Evolutionary conservation across 345 rosid species (phyloP).

Genomic region (Salix udensis): DNA sequence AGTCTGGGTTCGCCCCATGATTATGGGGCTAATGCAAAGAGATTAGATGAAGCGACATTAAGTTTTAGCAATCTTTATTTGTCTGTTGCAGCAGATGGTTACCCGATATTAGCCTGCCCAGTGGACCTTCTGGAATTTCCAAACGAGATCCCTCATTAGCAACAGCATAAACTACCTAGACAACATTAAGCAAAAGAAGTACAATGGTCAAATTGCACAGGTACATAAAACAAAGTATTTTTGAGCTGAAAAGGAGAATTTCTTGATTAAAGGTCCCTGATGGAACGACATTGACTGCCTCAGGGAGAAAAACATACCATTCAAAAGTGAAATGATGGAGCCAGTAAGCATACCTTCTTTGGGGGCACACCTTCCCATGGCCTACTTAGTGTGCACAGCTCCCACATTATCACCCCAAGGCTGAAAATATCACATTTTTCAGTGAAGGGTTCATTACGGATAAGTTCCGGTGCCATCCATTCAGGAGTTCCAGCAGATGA

Average conservation of each 20-base stretch:
- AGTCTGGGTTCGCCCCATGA: no score
- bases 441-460: conserved; percentile 81
- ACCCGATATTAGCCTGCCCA: conserved; percentile 91
- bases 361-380: conserved; percentile 99
- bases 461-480: conserved; percentile 99
- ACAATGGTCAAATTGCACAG: neutral
- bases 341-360: conserved; percentile 53
- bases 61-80: neutral
- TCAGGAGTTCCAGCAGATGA: conserved; percentile 98
- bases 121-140: conserved; percentile 85
- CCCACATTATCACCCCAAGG: conserved; percentile 98
- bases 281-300: neutral
- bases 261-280: neutral
- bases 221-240: neutral
- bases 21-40: neutral
- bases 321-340: neutral
- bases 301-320: neutral
- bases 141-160: conserved; percentile 84
- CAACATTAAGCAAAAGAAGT: neutral
- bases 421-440: conserved; percentile 98
- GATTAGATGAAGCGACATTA: neutral
- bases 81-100: neutral
- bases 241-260: neutral
- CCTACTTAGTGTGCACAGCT: conserved; percentile 77
- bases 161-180: conserved; percentile 84